phyloP scores from a whole-genome alignment of 2,329 filamentous ascomycete genomes.

The Neonectria ditissima region DNA sequence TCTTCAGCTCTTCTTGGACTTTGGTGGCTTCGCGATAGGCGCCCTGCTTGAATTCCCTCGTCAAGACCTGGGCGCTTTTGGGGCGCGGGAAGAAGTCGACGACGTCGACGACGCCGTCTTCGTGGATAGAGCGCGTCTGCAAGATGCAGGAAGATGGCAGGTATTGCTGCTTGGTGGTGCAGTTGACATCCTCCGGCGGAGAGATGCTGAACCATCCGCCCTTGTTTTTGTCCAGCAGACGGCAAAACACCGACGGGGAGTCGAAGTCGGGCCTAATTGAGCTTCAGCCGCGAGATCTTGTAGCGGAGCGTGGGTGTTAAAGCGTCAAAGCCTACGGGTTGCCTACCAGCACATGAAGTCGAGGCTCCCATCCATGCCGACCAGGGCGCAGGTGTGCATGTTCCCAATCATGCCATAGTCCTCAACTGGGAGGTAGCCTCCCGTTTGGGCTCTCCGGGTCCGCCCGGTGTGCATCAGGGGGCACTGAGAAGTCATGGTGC shows the following conservation, averaged over 20 bases:
- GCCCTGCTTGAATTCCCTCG: constrained; percentile 60
- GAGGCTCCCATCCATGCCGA: constrained; percentile 78
- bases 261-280: constrained; percentile 77
- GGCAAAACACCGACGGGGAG: constrained; percentile 80
- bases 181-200: constrained; percentile 62
- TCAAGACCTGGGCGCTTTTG: constrained; percentile 66
- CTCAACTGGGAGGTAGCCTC: constrained; percentile 73
- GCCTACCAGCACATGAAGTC: constrained; percentile 82
- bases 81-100: constrained; percentile 82
- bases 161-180: constrained; percentile 82
- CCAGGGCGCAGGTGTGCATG: constrained; percentile 82
- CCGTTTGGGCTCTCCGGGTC: constrained; percentile 51
- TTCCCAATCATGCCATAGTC: constrained; percentile 86
- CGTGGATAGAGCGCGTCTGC: constrained; percentile 81
- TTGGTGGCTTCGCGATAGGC: constrained; percentile 65
- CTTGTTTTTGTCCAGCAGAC: constrained; percentile 78
- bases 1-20: constrained; percentile 73
- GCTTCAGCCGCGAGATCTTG: constrained; percentile 11
- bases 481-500: constrained; percentile 50
- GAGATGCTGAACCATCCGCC: constrained; percentile 79
- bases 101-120: constrained; percentile 79
- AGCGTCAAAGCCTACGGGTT: neutral
- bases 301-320: neutral
- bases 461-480: constrained; percentile 48
- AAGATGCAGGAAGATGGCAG: constrained; percentile 80